Conservation (phyloP, 352 stramenopile species). For the Phytophthora sojae region DNA sequence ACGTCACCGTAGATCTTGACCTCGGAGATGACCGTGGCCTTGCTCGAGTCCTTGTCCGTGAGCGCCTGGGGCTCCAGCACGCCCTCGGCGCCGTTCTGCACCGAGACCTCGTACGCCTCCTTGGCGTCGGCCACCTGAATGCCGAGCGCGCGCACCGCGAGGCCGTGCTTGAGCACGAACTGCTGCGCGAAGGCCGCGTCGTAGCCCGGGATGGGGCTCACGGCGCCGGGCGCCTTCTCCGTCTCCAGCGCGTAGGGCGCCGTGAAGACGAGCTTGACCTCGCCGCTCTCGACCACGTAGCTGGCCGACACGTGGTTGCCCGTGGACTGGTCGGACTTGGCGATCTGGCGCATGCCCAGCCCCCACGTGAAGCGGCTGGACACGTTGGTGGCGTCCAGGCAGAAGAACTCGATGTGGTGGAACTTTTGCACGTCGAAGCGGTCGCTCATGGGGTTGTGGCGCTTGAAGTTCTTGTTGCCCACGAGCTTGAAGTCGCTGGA, state of each 20-base stretch:
- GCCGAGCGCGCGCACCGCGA: conserved; percentile 81
- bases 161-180: conserved; percentile 86
- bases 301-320: conserved; percentile 87
- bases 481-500: conserved; percentile 58
- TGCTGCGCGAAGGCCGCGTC: conserved; percentile 70
- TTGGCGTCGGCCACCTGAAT: conserved; percentile 83
- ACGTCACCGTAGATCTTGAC: conserved; percentile 91
- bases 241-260: conserved; percentile 85
- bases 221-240: conserved; percentile 58
- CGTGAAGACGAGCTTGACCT: conserved; percentile 90
- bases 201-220: conserved; percentile 71
- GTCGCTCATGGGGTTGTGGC: conserved; percentile 80
- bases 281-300: conserved; percentile 86
- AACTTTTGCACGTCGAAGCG: conserved; percentile 83
- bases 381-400: conserved; percentile 77
- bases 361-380: conserved; percentile 85
- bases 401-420: conserved; percentile 90
- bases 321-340: conserved; percentile 89
- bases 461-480: conserved; percentile 79
- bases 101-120: conserved; percentile 79
- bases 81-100: conserved; percentile 72
- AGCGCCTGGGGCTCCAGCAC: conserved; percentile 67
- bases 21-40: conserved; percentile 70
- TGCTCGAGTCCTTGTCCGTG: conserved; percentile 68
- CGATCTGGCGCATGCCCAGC: conserved; percentile 84